Percentiles rank a stretch among this genome's conserved stretches.
Evolutionary conservation across 495 filamentous ascomycete genomes (phyloP).

Genomic region (Lophiostoma macrostomum): DNA sequence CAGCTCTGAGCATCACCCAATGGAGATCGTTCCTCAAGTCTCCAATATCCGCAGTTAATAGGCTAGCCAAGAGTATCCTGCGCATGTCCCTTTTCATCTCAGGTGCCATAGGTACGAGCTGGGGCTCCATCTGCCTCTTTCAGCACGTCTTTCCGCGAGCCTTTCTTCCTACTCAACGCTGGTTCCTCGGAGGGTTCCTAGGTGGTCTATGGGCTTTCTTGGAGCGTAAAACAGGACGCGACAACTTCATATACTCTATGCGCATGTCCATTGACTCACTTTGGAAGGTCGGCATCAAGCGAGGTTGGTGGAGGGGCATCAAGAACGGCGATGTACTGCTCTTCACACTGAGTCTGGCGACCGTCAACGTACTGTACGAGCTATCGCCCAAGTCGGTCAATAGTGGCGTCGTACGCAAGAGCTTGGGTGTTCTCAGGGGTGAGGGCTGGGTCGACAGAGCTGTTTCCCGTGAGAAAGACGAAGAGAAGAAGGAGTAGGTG

Average conservation of each 20-base stretch:
- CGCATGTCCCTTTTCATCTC: slow-evolving; percentile 71
- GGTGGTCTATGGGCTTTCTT: slow-evolving; percentile 81
- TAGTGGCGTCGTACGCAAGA: slow-evolving; percentile 66
- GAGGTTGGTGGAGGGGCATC: slow-evolving; percentile 75
- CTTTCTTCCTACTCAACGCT: slow-evolving; percentile 74
- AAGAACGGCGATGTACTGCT: slow-evolving; percentile 79
- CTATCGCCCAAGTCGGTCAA: slow-evolving; percentile 62
- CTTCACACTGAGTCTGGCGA: slow-evolving; percentile 70
- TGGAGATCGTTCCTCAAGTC: slow-evolving; percentile 62
- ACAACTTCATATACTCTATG: slow-evolving; percentile 67
- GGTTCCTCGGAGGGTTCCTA: slow-evolving; percentile 82
- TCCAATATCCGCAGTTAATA: slow-evolving; percentile 63
- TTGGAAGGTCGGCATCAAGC: slow-evolving; percentile 90
- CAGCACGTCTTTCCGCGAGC: slow-evolving; percentile 70
- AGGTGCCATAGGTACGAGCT: slow-evolving; percentile 71
- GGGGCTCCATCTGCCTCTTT: slow-evolving; percentile 86
- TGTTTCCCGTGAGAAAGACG: slow-evolving; percentile 1
- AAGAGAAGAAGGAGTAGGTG: slow-evolving; percentile 36
- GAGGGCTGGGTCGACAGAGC: slow-evolving; percentile 57
- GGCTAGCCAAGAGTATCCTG: slow-evolving; percentile 60
- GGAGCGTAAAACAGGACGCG: slow-evolving; percentile 57
- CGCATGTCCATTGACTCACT: slow-evolving; percentile 70
- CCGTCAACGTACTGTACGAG: slow-evolving; percentile 79
- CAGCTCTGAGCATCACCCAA: slow-evolving; percentile 64
- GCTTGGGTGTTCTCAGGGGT: slow-evolving; percentile 69